Conservation (phyloP, 2,329 filamentous ascomycete species). For the Westerdykella aurantiaca region DNA sequence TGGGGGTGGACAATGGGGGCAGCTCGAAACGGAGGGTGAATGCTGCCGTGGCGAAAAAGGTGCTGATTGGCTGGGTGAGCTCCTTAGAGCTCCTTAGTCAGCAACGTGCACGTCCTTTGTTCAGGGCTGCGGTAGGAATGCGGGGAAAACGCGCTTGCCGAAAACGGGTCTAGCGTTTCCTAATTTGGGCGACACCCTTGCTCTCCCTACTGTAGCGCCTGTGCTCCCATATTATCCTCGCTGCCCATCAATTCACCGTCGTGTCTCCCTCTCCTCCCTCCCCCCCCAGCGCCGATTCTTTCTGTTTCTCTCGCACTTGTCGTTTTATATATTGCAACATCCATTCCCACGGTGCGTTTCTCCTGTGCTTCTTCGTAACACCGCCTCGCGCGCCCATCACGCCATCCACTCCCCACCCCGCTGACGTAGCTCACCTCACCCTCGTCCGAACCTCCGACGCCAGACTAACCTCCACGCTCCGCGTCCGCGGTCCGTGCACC, state of each 20-base stretch:
- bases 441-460: background rate
- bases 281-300: background rate
- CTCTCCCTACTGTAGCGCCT: conserved; percentile 4
- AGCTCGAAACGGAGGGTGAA: too few relatives aligned
- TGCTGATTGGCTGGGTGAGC: too few relatives aligned
- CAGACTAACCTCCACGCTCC: background rate
- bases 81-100: background rate
- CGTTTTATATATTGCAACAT: background rate
- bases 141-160: conserved; percentile 28
- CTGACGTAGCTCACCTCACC: conserved; percentile 1
- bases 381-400: conserved; percentile 3
- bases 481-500: background rate
- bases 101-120: conserved; percentile 13
- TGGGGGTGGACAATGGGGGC: too few relatives aligned
- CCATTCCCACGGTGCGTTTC: background rate
- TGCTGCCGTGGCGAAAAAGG: too few relatives aligned
- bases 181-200: conserved; percentile 3
- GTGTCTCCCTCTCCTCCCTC: background rate
- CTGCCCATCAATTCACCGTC: background rate
- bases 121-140: conserved; percentile 21
- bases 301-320: background rate
- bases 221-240: conserved; percentile 7
- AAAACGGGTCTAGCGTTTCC: conserved; percentile 9
- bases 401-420: background rate
- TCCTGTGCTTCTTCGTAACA: background rate